Evolutionary conservation across 2,329 filamentous ascomycete species (phyloP).

Genomic region (Scolecobasidium constrictum): DNA sequence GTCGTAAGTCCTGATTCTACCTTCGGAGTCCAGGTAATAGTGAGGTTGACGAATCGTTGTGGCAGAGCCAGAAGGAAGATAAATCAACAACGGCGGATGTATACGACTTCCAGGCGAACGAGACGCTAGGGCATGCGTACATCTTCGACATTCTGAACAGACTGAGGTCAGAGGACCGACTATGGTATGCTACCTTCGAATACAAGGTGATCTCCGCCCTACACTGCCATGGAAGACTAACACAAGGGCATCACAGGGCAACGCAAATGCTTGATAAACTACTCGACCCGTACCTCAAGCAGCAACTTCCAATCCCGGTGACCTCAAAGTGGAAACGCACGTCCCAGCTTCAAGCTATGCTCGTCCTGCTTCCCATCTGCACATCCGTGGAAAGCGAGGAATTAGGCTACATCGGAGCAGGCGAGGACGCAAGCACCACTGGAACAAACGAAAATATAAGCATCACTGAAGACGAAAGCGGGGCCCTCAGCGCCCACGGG

Average conservation of each 20-base stretch:
- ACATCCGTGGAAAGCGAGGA: not conserved
- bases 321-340: constrained; percentile 38
- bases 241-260: no score
- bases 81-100: no score
- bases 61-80: constrained; percentile 20
- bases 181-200: not conserved
- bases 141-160: constrained; percentile 34
- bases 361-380: constrained; percentile 28
- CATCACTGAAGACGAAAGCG: no score
- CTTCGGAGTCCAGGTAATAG: constrained; percentile 13
- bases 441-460: no score
- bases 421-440: no score
- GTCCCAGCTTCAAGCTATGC: constrained; percentile 35
- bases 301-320: constrained; percentile 31
- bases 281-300: constrained; percentile 31
- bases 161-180: constrained; percentile 15
- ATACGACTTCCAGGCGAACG: constrained; percentile 33
- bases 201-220: no score
- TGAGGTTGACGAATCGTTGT: no score
- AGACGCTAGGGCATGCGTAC: constrained; percentile 32
- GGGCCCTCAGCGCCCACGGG: not conserved
- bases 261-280: constrained; percentile 13
- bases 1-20: no score
- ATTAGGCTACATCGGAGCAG: constrained; percentile 17
- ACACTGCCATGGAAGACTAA: no score